Conservation (phyloP, 2,329 filamentous ascomycete genomes). For the Lanzia echinophila region DNA sequence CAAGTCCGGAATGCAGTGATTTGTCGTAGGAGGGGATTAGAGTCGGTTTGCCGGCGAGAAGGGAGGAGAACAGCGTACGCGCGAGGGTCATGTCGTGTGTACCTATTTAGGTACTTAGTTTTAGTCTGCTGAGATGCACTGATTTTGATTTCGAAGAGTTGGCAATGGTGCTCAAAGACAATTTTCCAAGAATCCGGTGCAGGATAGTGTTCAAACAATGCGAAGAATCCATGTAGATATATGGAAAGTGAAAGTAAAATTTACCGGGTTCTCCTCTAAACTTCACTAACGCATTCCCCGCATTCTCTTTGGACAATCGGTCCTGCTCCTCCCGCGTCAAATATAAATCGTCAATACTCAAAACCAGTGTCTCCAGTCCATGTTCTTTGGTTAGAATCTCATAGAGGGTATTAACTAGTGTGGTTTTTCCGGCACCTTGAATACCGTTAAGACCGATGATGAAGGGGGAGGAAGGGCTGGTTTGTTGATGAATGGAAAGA, state of each 20-base stretch:
- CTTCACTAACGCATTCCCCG: constrained; percentile 54
- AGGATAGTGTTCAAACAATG: not conserved
- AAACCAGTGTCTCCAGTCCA: constrained; percentile 47
- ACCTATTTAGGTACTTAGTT: constrained; percentile 14
- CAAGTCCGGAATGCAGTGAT: constrained; percentile 53
- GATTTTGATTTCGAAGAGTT: no score
- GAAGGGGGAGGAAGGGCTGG: constrained; percentile 47
- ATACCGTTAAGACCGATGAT: constrained; percentile 86
- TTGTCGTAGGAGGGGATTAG: constrained; percentile 63
- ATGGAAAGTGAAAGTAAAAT: not conserved
- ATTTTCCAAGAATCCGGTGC: no score
- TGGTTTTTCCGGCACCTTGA: constrained; percentile 90
- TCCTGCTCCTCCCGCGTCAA: constrained; percentile 52
- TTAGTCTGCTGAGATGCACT: not conserved
- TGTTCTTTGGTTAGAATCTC: constrained; percentile 45
- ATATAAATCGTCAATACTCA: constrained; percentile 66
- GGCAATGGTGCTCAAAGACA: no score
- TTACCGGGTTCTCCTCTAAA: constrained; percentile 58
- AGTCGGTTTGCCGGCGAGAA: constrained; percentile 39
- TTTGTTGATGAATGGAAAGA: constrained; percentile 42
- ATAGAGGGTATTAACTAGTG: constrained; percentile 64
- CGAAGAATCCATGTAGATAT: not conserved
- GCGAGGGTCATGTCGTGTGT: constrained; percentile 61
- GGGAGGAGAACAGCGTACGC: constrained; percentile 43
- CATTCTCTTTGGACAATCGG: constrained; percentile 45